Percentiles rank a stretch among this genome's conserved stretches.
phyloP scores from a whole-genome alignment of 176 grass and related monocot species.

The Metroxylon sagu region DNA sequence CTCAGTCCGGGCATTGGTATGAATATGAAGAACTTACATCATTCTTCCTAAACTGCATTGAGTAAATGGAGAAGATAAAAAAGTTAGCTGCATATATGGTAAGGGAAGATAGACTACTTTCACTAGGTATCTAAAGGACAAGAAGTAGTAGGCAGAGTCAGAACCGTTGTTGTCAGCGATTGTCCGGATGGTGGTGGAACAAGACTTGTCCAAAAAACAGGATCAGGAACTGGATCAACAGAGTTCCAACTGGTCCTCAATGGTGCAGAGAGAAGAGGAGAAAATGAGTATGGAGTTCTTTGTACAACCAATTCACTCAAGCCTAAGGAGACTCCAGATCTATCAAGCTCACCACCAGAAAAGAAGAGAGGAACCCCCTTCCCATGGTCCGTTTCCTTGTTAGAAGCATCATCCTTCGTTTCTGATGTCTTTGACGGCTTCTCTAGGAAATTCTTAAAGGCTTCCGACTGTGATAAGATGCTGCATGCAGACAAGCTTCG shows the following conservation, averaged over 20 bases:
- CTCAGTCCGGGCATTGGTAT: constrained; percentile 79
- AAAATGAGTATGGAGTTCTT: constrained; percentile 54
- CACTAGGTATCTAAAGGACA: too few relatives aligned
- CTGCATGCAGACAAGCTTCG: constrained; percentile 48
- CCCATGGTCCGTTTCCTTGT: constrained; percentile 49
- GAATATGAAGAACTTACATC: constrained; percentile 67
- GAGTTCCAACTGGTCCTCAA: constrained; percentile 75
- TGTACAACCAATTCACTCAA: constrained; percentile 47
- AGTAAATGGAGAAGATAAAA: constrained; percentile 7
- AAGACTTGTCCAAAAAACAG: constrained; percentile 81
- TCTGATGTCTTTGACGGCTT: constrained; percentile 59
- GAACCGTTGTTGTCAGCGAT: constrained; percentile 45
- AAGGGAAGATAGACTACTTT: background rate
- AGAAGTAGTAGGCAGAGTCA: constrained; percentile 18
- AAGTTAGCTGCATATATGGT: constrained; percentile 1
- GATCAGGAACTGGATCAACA: constrained; percentile 45
- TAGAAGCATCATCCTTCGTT: constrained; percentile 40
- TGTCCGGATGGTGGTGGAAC: constrained; percentile 76
- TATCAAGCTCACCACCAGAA: constrained; percentile 36
- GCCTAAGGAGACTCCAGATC: constrained; percentile 32
- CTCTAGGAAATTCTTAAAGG: constrained; percentile 73
- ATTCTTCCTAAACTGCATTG: constrained; percentile 74
- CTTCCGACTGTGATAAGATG: constrained; percentile 77
- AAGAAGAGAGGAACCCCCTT: constrained; percentile 27
- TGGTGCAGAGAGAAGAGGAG: constrained; percentile 59